Evolutionary conservation across 768 basidiomycete species (phyloP).

Genomic region (Suillus subalutaceus): DNA sequence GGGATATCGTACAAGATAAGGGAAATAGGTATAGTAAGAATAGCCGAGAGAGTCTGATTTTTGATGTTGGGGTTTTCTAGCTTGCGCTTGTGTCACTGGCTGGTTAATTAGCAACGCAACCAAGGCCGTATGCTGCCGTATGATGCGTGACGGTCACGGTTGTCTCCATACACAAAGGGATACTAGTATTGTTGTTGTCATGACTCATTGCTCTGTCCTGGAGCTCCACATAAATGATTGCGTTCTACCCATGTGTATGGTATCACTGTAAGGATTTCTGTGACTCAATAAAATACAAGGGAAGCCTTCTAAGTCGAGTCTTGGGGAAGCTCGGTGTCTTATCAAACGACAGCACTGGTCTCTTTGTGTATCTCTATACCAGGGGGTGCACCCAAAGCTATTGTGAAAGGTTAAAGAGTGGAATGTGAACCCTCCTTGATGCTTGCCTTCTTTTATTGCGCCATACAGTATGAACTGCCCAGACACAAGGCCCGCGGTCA

Average conservation of each 20-base stretch:
- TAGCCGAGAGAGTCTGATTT: background rate
- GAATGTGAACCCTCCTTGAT: background rate
- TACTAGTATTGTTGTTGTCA: no score
- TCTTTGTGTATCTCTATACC: constrained; percentile 82
- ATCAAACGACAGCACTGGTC: constrained; percentile 12
- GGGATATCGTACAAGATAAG: no score
- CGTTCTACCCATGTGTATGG: background rate
- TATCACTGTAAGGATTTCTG: background rate
- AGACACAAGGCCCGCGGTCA: constrained; percentile 81
- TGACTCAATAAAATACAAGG: constrained; percentile 6
- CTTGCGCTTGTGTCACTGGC: background rate
- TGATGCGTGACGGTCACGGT: no score
- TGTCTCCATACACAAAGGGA: no score
- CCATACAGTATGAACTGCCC: constrained; percentile 85
- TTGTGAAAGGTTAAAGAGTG: constrained; percentile 12
- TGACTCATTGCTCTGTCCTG: no score
- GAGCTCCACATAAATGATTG: background rate
- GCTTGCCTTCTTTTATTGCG: constrained; percentile 64
- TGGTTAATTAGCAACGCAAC: no score
- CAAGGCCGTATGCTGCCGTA: no score
- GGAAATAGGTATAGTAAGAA: no score
- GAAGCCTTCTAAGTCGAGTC: background rate
- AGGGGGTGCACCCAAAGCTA: constrained; percentile 62
- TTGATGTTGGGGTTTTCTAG: background rate
- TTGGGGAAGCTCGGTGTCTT: background rate